Percentiles rank a stretch among this genome's conserved stretches.
phyloP scores from a whole-genome alignment of 768 basidiomycete species.

The Suillus decipiens region DNA sequence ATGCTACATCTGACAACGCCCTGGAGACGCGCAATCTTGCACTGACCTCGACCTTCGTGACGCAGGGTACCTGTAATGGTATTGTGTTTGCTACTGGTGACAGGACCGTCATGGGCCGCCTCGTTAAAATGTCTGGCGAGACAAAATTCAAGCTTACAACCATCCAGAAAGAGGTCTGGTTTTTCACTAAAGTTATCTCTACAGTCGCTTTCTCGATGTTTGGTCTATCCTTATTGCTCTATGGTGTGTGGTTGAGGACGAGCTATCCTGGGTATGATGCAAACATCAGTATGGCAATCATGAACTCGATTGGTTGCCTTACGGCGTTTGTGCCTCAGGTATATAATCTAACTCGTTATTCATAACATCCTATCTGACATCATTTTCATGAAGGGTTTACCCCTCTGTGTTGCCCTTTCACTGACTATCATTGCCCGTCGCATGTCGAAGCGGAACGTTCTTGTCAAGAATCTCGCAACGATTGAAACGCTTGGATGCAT shows the following conservation, averaged over 20 bases:
- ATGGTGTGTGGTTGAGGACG: background rate
- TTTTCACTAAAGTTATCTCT: constrained; percentile 55
- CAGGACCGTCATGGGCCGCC: constrained; percentile 47
- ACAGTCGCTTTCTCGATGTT: constrained; percentile 40
- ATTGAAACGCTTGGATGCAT: constrained; percentile 57
- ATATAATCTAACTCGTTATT: constrained; percentile 8
- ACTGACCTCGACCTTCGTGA: constrained; percentile 20
- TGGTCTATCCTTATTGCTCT: constrained; percentile 27
- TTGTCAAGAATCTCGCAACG: constrained; percentile 53
- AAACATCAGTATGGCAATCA: background rate
- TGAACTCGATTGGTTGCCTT: constrained; percentile 30
- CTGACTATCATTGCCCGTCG: constrained; percentile 50
- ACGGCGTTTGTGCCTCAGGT: constrained; percentile 46
- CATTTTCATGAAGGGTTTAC: constrained; percentile 32
- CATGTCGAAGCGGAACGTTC: constrained; percentile 47
- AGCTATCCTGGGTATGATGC: constrained; percentile 38
- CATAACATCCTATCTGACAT: background rate
- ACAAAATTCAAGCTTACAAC: constrained; percentile 38
- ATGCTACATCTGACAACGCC: constrained; percentile 43
- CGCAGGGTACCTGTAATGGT: constrained; percentile 54
- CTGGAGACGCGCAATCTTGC: constrained; percentile 58
- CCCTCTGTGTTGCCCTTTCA: constrained; percentile 49
- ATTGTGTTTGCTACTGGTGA: constrained; percentile 53
- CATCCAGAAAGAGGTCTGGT: constrained; percentile 29
- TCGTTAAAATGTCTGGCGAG: constrained; percentile 41